Conservation (phyloP, 2,329 filamentous ascomycete species). For the Thielaviopsis punctulata region DNA sequence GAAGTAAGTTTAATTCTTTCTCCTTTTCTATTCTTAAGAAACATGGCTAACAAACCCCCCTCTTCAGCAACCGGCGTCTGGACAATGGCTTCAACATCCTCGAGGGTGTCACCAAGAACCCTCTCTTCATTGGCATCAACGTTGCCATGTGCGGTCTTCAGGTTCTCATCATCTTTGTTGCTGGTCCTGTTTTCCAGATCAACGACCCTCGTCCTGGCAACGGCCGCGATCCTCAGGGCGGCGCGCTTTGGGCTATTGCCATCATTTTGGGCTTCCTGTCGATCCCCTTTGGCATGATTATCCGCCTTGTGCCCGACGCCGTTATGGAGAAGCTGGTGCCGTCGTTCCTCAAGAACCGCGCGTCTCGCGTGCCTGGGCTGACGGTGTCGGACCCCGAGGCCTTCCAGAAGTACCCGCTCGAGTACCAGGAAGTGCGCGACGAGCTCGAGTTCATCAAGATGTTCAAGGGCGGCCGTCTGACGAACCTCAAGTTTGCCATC, state of each 20-base stretch:
- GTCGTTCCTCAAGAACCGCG: slow-evolving; percentile 32
- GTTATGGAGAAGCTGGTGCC: slow-evolving; percentile 37
- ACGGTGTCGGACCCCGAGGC: slow-evolving; percentile 49
- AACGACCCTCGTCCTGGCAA: slow-evolving; percentile 17
- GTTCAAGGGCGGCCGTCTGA: slow-evolving; percentile 66
- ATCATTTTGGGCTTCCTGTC: slow-evolving; percentile 72
- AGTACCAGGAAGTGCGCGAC: slow-evolving; percentile 58
- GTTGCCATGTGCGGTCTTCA: slow-evolving; percentile 77
- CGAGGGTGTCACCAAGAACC: slow-evolving; percentile 69
- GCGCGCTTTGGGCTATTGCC: slow-evolving; percentile 74
- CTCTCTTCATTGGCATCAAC: slow-evolving; percentile 79
- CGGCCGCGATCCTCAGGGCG: slow-evolving; percentile 36
- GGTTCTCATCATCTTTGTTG: slow-evolving; percentile 76
- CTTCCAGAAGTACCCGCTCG: slow-evolving; percentile 52
- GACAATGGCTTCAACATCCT: slow-evolving; percentile 96
- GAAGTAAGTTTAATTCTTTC: slow-evolving; percentile 45
- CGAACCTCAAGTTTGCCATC: slow-evolving; percentile 64
- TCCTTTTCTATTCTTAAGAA: neutral
- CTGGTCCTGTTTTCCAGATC: slow-evolving; percentile 66
- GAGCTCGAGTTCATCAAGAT: slow-evolving; percentile 67
- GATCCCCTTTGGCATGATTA: slow-evolving; percentile 62
- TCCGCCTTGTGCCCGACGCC: slow-evolving; percentile 69
- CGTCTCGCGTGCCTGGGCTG: slow-evolving; percentile 31
- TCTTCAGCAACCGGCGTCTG: slow-evolving; percentile 59
- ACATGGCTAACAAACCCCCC: neutral